Base-by-base conservation (phyloP, 139 green algal genomes). In the Medakamo hakoo region DNA sequence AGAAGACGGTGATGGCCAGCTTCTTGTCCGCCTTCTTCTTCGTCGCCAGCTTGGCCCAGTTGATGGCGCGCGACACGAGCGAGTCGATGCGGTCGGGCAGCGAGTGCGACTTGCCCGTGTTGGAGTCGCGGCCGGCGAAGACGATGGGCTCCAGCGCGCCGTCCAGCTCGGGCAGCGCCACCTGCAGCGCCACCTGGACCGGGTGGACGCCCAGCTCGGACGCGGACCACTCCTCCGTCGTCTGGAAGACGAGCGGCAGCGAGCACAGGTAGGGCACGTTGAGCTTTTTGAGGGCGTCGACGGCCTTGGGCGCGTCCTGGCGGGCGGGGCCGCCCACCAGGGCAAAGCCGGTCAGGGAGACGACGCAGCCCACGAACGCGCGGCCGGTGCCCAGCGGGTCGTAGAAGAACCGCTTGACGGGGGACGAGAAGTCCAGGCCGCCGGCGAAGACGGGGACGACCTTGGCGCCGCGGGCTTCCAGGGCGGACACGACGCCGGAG, bases 161-260 rank as follows among this genome's bases (percentile, higher is more conserved):
- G 68, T 99, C 93, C 60, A 99, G 85, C 87, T 99, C 93, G 29
- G 93, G 93, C 67, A 99, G 82, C 1, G 93, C 91, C n/a, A 98
- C 92, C 82, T 98, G 83, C 69, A 96, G 82, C 0, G 89, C 88
- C 22, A 96, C 87, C 81, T 99, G 93, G 58, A 99, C 94, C 1
- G 93, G 93, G 82, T 99, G 93, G 69, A 99, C 81, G 40, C 93
- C 93, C 57, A 99, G 82, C 70, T 94, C 86, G 32, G 76, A 90
- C 30, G 94, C 91, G 64, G 91, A 73, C 93, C 93, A 99, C 84
- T 99, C 93, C 77, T 99, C 92, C 1, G 93, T 99, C 58, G 93
- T 99, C 85, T 99, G 93, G 87, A 99, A 99, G 2, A 98, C 92
- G 67, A 99, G 81, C 2, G 93, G 93, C 60, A 98, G 83, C 16